Evolutionary conservation across 2,329 filamentous ascomycete species (phyloP).

Genomic region (Ceratocystis alfenasii): DNA sequence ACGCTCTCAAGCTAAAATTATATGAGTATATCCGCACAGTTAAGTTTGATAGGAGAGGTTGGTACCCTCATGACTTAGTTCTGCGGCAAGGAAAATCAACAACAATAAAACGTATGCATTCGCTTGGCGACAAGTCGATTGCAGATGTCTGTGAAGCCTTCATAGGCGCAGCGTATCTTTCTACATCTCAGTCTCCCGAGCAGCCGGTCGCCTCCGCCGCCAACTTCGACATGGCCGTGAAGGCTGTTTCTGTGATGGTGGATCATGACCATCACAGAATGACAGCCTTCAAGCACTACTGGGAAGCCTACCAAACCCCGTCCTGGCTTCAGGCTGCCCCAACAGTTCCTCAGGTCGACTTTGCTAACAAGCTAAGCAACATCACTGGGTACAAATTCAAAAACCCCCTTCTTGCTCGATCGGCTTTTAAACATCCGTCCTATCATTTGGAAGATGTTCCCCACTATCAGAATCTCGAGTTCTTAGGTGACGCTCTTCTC

Average conservation of each 20-base stretch:
- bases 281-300: constrained; percentile 61
- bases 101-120: constrained; percentile 41
- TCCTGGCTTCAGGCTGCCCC: constrained; percentile 53
- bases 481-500: constrained; percentile 77
- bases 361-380: constrained; percentile 51
- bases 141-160: constrained; percentile 91
- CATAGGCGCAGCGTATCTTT: constrained; percentile 71
- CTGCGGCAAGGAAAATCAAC: constrained; percentile 60
- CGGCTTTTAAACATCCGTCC: constrained; percentile 80
- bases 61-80: constrained; percentile 75
- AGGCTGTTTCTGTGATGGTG: constrained; percentile 57
- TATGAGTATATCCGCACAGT: constrained; percentile 72
- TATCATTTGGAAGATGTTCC: constrained; percentile 66
- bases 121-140: constrained; percentile 74
- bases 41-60: constrained; percentile 67
- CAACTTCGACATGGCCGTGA: constrained; percentile 45
- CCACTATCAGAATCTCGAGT: constrained; percentile 82
- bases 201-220: constrained; percentile 24
- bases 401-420: constrained; percentile 63
- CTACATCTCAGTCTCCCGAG: constrained; percentile 35
- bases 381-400: constrained; percentile 53
- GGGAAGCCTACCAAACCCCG: constrained; percentile 53
- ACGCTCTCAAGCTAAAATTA: constrained; percentile 53
- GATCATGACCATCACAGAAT: constrained; percentile 57
- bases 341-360: constrained; percentile 55